Conservation (phyloP, 228 moss, liverwort and hornwort species). For the Sphagnum magellanicum region DNA sequence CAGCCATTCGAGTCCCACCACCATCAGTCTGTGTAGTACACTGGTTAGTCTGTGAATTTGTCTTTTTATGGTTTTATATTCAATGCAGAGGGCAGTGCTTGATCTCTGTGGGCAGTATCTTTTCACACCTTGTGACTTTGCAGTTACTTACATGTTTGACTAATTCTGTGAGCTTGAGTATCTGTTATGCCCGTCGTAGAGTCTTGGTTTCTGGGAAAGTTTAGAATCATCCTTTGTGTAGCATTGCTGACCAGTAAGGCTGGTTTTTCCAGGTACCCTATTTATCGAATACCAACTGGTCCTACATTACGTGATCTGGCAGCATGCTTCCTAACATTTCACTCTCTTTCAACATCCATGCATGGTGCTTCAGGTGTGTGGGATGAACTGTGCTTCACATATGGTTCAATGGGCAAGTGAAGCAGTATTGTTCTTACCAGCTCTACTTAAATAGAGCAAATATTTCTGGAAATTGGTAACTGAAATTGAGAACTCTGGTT, state of each 20-base stretch:
- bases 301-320: slow-evolving; percentile 48
- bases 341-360: slow-evolving; percentile 31
- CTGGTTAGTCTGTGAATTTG: no score
- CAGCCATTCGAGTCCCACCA: no score
- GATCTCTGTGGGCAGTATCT: background rate
- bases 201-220: background rate
- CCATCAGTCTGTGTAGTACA: no score
- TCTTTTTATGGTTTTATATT: no score
- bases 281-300: slow-evolving; percentile 59
- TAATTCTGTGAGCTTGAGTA: background rate
- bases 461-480: background rate
- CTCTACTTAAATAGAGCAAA: background rate
- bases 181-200: background rate
- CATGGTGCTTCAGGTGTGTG: slow-evolving; percentile 25
- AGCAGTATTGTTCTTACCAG: no score
- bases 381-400: no score
- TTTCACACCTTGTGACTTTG: no score
- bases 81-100: background rate
- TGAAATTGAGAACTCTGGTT: background rate
- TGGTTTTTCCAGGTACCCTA: slow-evolving; percentile 16
- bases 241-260: background rate
- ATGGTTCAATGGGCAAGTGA: no score
- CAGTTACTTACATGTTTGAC: background rate
- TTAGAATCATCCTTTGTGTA: background rate
- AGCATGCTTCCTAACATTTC: slow-evolving; percentile 57